These are phyloP conservation scores for Fusarium euwallaceae DNA, from an alignment of 2,329 filamentous ascomycete species.

Conservation along the genomic window DNA sequence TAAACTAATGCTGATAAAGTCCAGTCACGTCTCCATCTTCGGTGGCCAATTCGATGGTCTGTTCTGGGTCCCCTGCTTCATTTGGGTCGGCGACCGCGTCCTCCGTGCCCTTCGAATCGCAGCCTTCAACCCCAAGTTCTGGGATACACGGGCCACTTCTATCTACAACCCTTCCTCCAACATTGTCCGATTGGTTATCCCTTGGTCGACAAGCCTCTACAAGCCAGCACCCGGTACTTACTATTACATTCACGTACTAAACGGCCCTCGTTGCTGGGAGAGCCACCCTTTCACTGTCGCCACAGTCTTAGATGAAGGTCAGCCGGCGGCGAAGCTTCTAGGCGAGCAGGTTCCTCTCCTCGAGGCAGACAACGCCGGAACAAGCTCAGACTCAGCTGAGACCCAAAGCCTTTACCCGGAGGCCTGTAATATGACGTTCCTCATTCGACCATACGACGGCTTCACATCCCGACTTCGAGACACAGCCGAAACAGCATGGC, in stretches of 20 bases:
- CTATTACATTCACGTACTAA: constrained; percentile 61
- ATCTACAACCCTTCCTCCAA: constrained; percentile 55
- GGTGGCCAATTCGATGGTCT: constrained; percentile 61
- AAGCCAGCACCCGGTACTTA: constrained; percentile 57
- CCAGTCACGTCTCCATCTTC: constrained; percentile 66
- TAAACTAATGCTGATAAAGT: constrained; percentile 9
- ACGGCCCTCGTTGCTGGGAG: constrained; percentile 59
- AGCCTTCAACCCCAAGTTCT: constrained; percentile 55
- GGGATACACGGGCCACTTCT: constrained; percentile 52
- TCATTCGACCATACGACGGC: constrained; percentile 61
- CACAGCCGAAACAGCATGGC: constrained; percentile 44
- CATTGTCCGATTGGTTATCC: constrained; percentile 57
- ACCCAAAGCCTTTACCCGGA: constrained; percentile 1
- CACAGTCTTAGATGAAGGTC: constrained; percentile 37
- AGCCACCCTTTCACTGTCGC: constrained; percentile 65
- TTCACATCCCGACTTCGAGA: constrained; percentile 57
- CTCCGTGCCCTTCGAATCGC: constrained; percentile 59
- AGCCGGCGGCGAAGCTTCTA: constrained; percentile 34
- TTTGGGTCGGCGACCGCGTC: constrained; percentile 65
- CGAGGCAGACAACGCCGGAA: constrained; percentile 16
- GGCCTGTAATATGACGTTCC: constrained; percentile 52
- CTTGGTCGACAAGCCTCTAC: constrained; percentile 51
- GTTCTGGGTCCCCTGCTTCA: constrained; percentile 62
- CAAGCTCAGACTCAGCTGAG: not conserved
- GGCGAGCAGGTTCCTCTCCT: constrained; percentile 53